Conservation (phyloP, 2,329 filamentous ascomycete species). For the Penicillium verrucosum region DNA sequence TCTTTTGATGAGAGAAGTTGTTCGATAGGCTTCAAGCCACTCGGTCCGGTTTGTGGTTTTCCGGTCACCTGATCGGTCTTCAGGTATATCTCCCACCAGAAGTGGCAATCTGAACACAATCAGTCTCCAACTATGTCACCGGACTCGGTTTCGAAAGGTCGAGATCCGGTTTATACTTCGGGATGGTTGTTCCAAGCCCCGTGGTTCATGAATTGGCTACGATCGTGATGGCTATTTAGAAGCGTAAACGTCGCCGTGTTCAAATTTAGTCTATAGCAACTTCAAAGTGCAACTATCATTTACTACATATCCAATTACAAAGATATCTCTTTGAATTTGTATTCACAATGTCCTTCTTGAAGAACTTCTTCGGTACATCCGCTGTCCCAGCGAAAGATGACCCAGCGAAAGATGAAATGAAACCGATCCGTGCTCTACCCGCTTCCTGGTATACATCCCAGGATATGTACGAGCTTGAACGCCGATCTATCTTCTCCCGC, state of each 20-base stretch:
- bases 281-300: slow-evolving; percentile 2
- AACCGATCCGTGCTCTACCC: slow-evolving; percentile 46
- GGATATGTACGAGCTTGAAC: slow-evolving; percentile 54
- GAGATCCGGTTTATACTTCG: slow-evolving; percentile 8
- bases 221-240: slow-evolving; percentile 23
- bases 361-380: slow-evolving; percentile 29
- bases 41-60: slow-evolving; percentile 14
- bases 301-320: background rate
- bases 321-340: background rate
- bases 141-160: slow-evolving; percentile 13
- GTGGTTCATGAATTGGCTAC: slow-evolving; percentile 9
- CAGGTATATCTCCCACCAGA: slow-evolving; percentile 18
- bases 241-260: slow-evolving; percentile 9
- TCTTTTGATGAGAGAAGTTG: background rate
- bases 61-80: slow-evolving; percentile 26
- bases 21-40: slow-evolving; percentile 19
- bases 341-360: slow-evolving; percentile 28
- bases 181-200: slow-evolving; percentile 6
- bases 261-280: slow-evolving; percentile 11
- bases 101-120: slow-evolving; percentile 17
- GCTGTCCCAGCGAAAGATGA: slow-evolving; percentile 18
- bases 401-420: slow-evolving; percentile 24
- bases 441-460: slow-evolving; percentile 49
- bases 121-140: slow-evolving; percentile 9
- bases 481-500: slow-evolving; percentile 57